These are phyloP conservation scores for Candida pseudoviswanathii DNA, from an alignment of 1,139 yeast species.

Conservation along the genomic window DNA sequence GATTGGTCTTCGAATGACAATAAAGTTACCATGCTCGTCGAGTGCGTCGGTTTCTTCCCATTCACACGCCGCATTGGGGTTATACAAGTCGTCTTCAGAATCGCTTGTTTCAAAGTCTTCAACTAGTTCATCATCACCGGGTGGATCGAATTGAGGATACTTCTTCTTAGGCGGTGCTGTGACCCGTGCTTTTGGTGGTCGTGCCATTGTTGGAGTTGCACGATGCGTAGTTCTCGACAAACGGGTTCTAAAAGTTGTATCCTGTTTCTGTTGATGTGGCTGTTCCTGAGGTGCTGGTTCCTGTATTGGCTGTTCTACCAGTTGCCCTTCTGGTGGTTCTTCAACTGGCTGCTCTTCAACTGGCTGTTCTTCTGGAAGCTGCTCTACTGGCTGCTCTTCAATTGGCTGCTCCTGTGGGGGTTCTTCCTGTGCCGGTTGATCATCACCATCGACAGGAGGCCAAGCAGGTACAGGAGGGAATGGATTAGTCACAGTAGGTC, in stretches of 20 bases:
- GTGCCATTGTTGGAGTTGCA: neutral
- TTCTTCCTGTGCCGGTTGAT: too few species aligned
- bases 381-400: too few species aligned
- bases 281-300: neutral
- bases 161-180: neutral
- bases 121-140: neutral
- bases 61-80: conserved; percentile 18
- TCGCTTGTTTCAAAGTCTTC: neutral
- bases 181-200: neutral
- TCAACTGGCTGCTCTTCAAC: too few species aligned
- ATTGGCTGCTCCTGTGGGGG: too few species aligned
- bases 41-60: conserved; percentile 29
- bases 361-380: too few species aligned
- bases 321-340: neutral
- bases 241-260: conserved; percentile 1
- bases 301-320: neutral
- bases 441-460: conserved; percentile 8
- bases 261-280: conserved; percentile 1
- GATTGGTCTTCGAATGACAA: conserved; percentile 25
- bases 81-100: conserved; percentile 16
- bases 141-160: neutral
- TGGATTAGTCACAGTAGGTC: conserved; percentile 16
- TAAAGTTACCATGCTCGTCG: conserved; percentile 23
- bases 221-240: neutral
- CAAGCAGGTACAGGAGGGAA: conserved; percentile 14